Conservation (phyloP, 2,329 filamentous ascomycete genomes). For the Trichoderma sp. region DNA sequence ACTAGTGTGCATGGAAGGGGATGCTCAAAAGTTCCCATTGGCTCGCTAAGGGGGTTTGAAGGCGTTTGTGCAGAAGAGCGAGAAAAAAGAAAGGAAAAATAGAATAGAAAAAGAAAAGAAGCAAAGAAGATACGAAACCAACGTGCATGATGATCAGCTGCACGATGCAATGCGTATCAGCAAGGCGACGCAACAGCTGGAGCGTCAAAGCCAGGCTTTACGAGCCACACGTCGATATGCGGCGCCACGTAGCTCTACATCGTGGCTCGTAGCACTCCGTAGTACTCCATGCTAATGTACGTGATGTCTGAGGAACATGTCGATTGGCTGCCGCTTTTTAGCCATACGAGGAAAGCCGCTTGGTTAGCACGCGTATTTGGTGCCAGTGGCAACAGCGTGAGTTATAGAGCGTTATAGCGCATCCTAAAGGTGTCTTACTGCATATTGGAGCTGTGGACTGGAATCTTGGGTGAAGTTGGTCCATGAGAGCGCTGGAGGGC, state of each 20-base stretch:
- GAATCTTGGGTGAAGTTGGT: neutral
- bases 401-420: slow-evolving; percentile 1
- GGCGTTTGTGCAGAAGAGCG: neutral
- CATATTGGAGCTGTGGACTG: neutral
- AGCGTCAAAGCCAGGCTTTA: neutral
- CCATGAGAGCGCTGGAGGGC: no score
- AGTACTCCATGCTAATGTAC: neutral
- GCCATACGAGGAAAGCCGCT: neutral
- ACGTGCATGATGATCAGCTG: slow-evolving; percentile 8
- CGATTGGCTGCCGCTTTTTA: slow-evolving; percentile 10
- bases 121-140: neutral
- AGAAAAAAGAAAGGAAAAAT: neutral
- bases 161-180: slow-evolving; percentile 7
- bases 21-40: neutral
- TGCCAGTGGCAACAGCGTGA: neutral
- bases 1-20: neutral
- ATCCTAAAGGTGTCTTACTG: slow-evolving; percentile 1
- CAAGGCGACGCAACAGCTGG: neutral
- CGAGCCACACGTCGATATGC: slow-evolving; percentile 16
- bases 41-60: neutral
- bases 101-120: neutral
- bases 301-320: slow-evolving; percentile 3
- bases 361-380: neutral
- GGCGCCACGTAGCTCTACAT: slow-evolving; percentile 16
- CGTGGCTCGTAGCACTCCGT: neutral